Evolutionary conservation across 1,139 yeast species (phyloP), one percentile per base, ranked within the genome.

Genomic region (Pneumocystis jirovecii): DNA sequence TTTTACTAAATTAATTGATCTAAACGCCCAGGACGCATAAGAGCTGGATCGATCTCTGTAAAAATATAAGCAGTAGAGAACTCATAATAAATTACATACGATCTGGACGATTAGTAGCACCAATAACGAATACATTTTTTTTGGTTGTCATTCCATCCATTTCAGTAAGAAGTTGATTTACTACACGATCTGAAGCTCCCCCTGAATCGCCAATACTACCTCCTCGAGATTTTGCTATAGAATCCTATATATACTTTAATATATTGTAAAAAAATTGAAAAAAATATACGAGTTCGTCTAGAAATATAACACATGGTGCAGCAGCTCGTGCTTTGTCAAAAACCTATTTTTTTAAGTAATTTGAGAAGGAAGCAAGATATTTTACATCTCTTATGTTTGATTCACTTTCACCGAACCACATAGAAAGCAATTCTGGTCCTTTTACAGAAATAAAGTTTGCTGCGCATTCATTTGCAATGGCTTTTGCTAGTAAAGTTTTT

Each of bases 111-210:
- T 93, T 93, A 68, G 99, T 93, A 63, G 99, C 99, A 78, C 98
- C 99, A 79, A 93, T 89, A 66, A 93, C 97, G 74, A 95, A 93
- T 62, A 93, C 98, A 74, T 93, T 93, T 85, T 95, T 93, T 82
- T 93, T 93, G 71, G 97, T 96, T 75, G 93, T 93, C 97, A 95
- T 91, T 83, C 99, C 99, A 78, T 93, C 98, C 98, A 93, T 93
- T 80, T 93, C 98, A 12, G 98, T 95, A 76, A 93, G 84, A 74
- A 93, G 84, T 80, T 93, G 98, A 80, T 93, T 93, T 67, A 95
- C 98, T 70, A 93, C 98, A 78, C 98, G 86, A 79, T 93, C 98
- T 62, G 95, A 85, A 19, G 97, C 98, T 70, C 98, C 98, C 73
- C 97, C 97, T 57, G 97, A 96, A 76, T 93, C 97, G 71, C 97